Evolutionary conservation across 768 basidiomycete genomes (phyloP).

Genomic region (Podaxis sp.): DNA sequence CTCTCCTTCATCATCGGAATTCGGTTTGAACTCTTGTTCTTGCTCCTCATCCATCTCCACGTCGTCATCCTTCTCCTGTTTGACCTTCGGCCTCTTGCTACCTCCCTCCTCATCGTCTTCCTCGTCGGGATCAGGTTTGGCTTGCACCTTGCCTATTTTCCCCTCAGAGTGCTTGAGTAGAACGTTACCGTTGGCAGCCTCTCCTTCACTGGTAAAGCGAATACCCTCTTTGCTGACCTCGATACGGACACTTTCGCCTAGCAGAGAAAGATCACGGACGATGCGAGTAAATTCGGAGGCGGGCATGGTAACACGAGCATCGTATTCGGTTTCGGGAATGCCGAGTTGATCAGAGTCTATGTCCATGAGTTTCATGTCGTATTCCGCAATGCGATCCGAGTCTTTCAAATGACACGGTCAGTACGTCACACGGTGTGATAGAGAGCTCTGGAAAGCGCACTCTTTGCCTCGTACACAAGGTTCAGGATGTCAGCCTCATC

Average conservation of each 20-base stretch:
- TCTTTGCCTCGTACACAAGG: slow-evolving; percentile 86
- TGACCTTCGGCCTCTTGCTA: slow-evolving; percentile 42
- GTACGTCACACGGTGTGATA: slow-evolving; percentile 1
- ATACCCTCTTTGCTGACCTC: slow-evolving; percentile 97
- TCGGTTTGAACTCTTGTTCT: slow-evolving; percentile 38
- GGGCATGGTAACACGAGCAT: slow-evolving; percentile 87
- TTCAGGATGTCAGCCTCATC: slow-evolving; percentile 90
- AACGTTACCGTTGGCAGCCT: slow-evolving; percentile 89
- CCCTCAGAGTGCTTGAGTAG: slow-evolving; percentile 75
- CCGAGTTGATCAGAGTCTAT: slow-evolving; percentile 94
- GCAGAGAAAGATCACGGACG: slow-evolving; percentile 83
- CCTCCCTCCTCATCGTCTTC: slow-evolving; percentile 40
- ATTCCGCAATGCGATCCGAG: slow-evolving; percentile 92
- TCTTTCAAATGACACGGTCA: slow-evolving; percentile 42
- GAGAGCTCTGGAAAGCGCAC: slow-evolving; percentile 44
- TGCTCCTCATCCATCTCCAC: slow-evolving; percentile 47
- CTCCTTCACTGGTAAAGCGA: slow-evolving; percentile 89
- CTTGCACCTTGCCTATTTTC: slow-evolving; percentile 42
- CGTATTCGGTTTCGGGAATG: slow-evolving; percentile 97
- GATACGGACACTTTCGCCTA: slow-evolving; percentile 94
- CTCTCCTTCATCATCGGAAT: slow-evolving; percentile 56
- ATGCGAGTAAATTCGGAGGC: slow-evolving; percentile 88
- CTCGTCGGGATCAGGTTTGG: slow-evolving; percentile 34
- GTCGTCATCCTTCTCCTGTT: slow-evolving; percentile 45
- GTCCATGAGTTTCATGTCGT: slow-evolving; percentile 99